phyloP scores from a whole-genome alignment of 352 stramenopile genomes.

The Phytophthora hibernalis region DNA sequence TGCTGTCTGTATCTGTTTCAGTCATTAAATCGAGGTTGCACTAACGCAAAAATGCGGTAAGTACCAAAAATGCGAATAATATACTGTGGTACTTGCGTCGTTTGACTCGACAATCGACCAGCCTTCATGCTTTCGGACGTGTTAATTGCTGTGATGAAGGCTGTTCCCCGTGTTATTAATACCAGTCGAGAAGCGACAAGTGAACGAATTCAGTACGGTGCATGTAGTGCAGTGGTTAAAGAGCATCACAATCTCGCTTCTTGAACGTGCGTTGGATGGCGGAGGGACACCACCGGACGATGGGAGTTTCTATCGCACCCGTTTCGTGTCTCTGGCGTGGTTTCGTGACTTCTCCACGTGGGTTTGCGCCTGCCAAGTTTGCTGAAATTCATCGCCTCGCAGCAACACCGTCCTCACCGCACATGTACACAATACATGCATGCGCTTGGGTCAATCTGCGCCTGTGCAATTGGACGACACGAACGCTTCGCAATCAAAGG shows the following conservation, averaged over 20 bases:
- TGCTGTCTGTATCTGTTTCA: too few species aligned
- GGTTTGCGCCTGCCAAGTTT: too few species aligned
- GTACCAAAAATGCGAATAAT: not conserved
- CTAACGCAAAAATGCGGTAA: not conserved
- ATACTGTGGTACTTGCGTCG: slow-evolving; percentile 4
- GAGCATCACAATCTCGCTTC: not conserved
- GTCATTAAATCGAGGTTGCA: not conserved
- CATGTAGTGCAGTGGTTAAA: slow-evolving; percentile 3
- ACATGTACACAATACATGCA: too few species aligned
- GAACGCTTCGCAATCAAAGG: slow-evolving; percentile 16
- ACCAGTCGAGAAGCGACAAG: not conserved
- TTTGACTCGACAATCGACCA: slow-evolving; percentile 5
- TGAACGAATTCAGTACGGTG: too few species aligned
- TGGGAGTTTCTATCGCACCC: slow-evolving; percentile 24
- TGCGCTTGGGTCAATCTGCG: not conserved
- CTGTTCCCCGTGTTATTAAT: too few species aligned
- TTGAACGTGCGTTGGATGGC: not conserved
- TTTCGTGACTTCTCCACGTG: not conserved
- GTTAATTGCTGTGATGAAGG: not conserved
- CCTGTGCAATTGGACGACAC: slow-evolving; percentile 21
- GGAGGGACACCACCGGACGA: slow-evolving; percentile 21
- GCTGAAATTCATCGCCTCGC: not conserved
- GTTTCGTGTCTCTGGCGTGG: slow-evolving; percentile 23
- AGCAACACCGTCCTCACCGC: not conserved
- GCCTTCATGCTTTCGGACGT: not conserved